Evolutionary conservation across 208 protist species (phyloP).

Genomic region (Zelonia costaricensis): DNA sequence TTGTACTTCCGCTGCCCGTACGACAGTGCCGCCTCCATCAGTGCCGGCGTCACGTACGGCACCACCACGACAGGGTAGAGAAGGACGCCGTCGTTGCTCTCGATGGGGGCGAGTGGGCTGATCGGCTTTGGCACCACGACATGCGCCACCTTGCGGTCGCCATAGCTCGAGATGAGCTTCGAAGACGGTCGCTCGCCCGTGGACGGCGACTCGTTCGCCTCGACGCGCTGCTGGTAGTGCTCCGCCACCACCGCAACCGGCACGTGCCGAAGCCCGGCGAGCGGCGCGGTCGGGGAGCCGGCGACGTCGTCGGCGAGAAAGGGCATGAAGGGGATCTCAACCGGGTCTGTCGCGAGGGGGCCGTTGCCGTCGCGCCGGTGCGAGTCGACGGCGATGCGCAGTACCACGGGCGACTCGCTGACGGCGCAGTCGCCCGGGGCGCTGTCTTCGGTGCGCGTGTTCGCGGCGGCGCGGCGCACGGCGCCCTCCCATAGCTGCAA

Average conservation of each 20-base stretch:
- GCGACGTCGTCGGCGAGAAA: conserved; percentile 1
- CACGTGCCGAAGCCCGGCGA: conserved; percentile 6
- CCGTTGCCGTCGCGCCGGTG: not conserved
- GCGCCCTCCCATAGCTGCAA: conserved; percentile 31
- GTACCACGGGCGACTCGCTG: not conserved
- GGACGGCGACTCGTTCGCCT: conserved; percentile 6
- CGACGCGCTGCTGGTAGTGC: conserved; percentile 22
- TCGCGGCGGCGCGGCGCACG: not conserved
- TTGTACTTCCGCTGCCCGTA: conserved; percentile 80
- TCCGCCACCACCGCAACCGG: conserved; percentile 23
- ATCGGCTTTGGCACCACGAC: conserved; percentile 26
- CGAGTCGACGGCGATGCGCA: not conserved
- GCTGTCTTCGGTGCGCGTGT: conserved; percentile 6
- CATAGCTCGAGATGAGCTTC: conserved; percentile 13
- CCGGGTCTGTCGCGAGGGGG: not conserved
- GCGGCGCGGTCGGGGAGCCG: not conserved
- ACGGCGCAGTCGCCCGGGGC: not conserved
- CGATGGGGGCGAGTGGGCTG: conserved; percentile 21
- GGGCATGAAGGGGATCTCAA: conserved; percentile 23
- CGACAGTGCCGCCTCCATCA: conserved; percentile 49
- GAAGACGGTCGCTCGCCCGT: conserved; percentile 25
- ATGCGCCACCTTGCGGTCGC: conserved; percentile 20
- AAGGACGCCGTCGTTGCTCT: conserved; percentile 8
- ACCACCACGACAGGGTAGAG: conserved; percentile 58
- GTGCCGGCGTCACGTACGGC: conserved; percentile 34